Base-by-base conservation (phyloP, 2,329 filamentous ascomycete genomes). In the Fusarium coffeatum region DNA sequence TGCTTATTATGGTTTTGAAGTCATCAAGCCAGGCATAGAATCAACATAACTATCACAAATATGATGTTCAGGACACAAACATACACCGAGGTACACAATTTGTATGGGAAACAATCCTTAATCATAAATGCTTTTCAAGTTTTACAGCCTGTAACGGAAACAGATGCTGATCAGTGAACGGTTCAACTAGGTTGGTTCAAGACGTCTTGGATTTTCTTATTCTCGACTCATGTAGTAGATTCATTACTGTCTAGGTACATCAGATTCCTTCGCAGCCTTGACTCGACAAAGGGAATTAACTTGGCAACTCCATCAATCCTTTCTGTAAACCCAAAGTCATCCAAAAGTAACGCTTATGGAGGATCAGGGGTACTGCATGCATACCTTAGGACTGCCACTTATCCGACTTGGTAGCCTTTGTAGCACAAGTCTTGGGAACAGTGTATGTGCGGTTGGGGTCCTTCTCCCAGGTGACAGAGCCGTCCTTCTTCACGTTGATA, bases 401-500 rank as follows among this genome's bases (percentile, higher is more conserved):
- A 27, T 80, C 78, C 18, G 68, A 65, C 68, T 73, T 68, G 32
- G 72, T 71, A 5, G 67, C 76, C 23, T 67, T 68, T 12, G 73
- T 76, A 18, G 72, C 71, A 55, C 79, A 80, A 2, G 76, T 70
- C 66, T 70, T 72, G 45, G 77, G 77, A 16, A 79, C 78, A 12
- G 73, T 76, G 59, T 78, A 79, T 4, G 66, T 73, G 46, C 82
- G 83, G 75, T 88, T 85, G 1, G 85, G 83, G 51, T 90, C 90
- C 50, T 80, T 82, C 80, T 93, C 91, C 90, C 91, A 93, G 4
- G 79, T 83, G 11, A 91, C 79, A 0, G 80, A 80, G 1, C 89
- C 87, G 71, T 86, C 84, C 2, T 78, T 74, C 61, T 83, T 82
- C 43, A 90, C 84, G 51, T 87, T 86, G 72, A 93, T 86, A 75